Base-by-base conservation (phyloP, 805 yeast species). In the Scheffersomyces amazonensis region DNA sequence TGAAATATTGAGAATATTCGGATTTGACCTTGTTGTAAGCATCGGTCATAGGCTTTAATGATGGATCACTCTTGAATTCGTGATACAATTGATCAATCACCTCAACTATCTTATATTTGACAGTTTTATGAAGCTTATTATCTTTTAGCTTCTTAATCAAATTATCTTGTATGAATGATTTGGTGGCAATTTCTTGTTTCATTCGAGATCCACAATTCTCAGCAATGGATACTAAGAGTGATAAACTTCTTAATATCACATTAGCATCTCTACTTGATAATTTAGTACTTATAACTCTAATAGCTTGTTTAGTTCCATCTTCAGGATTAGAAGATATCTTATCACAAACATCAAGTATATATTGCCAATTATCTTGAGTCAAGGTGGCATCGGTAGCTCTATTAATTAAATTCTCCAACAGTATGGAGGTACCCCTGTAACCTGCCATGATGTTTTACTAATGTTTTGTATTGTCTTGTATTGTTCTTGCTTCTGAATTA, bases 11-110 rank as follows among this genome's bases (percentile, higher is more conserved):
- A 2, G 52, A 68, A 44, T 58, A 66, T 17, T 43, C 73, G 48
- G 36, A 46, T 41, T 64, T 62, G 19, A 87, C 69, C 21, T 69
- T 72, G 15, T 64, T 60, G 49, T 76, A 76, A 0, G 87, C 79
- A 44, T 78, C 84, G 13, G 70, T 66, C 75, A 90, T 78, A 2
- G 84, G 81, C 41, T 72, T 73, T 49, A 91, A 71, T 3, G 91
- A 81, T 0, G 93, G 91, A 57, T 93, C 98, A 18, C 60, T 58
- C 39, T 73, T 68, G 59, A 89, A 87, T 3, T 83, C 75, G 27
- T 72, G 62, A 16, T 81, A 60, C 45, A 93, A 68, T 52, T 87
- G 88, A 36, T 71, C 73, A 31, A 89, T 73, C 22, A 83, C 80
- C 52, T 83, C 87, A 10, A 79, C 76, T 4, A 87, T 68, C 35